Percentiles rank a stretch among this genome's conserved stretches.
Conservation (phyloP, 2,329 filamentous ascomycete species). For the Aulographum hederae region DNA sequence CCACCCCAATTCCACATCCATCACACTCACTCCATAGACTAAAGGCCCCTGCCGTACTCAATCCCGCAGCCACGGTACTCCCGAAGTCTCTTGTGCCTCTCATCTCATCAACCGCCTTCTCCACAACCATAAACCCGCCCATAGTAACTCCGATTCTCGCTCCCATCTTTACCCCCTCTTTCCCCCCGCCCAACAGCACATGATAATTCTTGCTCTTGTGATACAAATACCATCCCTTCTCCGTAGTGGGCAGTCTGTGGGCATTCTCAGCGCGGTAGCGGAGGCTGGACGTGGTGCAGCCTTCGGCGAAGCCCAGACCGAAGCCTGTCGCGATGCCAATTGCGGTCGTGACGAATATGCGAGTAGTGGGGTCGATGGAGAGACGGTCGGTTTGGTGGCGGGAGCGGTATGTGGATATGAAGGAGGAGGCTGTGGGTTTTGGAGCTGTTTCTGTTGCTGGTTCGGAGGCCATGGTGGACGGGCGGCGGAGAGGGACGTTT, state of each 20-base stretch:
- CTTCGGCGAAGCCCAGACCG: slow-evolving; percentile 22
- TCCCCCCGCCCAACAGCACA: slow-evolving; percentile 56
- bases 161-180: slow-evolving; percentile 63
- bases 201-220: slow-evolving; percentile 97
- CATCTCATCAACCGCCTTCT: slow-evolving; percentile 68
- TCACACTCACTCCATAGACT: slow-evolving; percentile 58
- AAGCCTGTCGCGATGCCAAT: background rate
- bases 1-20: slow-evolving; percentile 1
- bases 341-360: background rate
- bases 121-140: slow-evolving; percentile 58
- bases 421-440: too few relatives aligned
- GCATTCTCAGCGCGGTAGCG: slow-evolving; percentile 92
- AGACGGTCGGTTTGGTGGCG: too few relatives aligned
- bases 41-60: slow-evolving; percentile 73
- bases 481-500: too few relatives aligned
- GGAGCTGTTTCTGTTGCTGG: too few relatives aligned
- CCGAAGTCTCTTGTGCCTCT: slow-evolving; percentile 46
- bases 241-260: slow-evolving; percentile 69
- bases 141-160: slow-evolving; percentile 53
- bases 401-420: too few relatives aligned
- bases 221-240: slow-evolving; percentile 92
- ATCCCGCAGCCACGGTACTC: slow-evolving; percentile 64
- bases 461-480: too few relatives aligned
- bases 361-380: background rate
- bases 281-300: slow-evolving; percentile 54